These are phyloP conservation scores for Starmerella geochares DNA, from an alignment of 805 yeast genomes.

Conservation along the genomic window DNA sequence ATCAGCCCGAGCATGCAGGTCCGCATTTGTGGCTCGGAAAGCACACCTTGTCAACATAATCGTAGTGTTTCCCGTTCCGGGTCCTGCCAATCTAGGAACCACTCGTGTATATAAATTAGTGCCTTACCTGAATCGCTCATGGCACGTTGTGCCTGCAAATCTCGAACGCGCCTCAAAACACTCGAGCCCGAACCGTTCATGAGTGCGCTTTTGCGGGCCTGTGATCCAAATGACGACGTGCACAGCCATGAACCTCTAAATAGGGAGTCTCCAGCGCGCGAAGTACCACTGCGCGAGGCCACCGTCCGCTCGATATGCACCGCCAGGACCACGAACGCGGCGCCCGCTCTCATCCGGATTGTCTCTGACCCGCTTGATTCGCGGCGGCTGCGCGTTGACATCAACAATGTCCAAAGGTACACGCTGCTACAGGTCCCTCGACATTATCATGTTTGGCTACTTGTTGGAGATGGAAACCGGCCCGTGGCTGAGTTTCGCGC, in stretches of 20 bases:
- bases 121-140: not conserved
- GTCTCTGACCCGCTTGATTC: not conserved
- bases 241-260: not conserved
- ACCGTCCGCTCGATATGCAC: not conserved
- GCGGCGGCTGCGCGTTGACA: not conserved
- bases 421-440: slow-evolving; percentile 1
- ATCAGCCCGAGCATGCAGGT: no score
- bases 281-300: no score
- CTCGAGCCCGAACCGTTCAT: not conserved
- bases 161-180: not conserved
- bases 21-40: no score
- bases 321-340: not conserved
- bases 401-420: not conserved
- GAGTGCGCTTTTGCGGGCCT: not conserved
- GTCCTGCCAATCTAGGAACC: not conserved
- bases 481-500: slow-evolving; percentile 3
- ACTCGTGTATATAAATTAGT: not conserved
- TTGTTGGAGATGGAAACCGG: not conserved
- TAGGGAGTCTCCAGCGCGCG: no score
- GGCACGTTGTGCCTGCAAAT: not conserved
- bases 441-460: not conserved
- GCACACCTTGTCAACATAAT: no score
- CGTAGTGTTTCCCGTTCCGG: no score
- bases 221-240: not conserved
- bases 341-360: not conserved